phyloP scores from a whole-genome alignment of 495 filamentous ascomycete genomes.

The Haplographium delicatum region DNA sequence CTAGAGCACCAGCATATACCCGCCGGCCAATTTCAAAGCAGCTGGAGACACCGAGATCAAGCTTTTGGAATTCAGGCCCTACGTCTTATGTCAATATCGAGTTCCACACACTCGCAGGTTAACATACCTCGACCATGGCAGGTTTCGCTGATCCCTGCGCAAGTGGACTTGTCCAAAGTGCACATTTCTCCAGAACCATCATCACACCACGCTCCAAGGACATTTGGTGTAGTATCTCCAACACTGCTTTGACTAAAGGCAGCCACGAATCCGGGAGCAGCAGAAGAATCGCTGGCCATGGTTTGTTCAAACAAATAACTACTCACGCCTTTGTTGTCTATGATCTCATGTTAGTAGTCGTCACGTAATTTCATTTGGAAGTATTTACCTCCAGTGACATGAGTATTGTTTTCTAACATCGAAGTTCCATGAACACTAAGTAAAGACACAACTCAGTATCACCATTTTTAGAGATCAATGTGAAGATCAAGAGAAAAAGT shows the following conservation, averaged over 20 bases:
- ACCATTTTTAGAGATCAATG: too few relatives aligned
- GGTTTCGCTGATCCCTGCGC: constrained; percentile 59
- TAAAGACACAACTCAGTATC: too few relatives aligned
- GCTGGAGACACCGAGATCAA: constrained; percentile 65
- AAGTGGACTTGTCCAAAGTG: constrained; percentile 69
- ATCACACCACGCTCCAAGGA: constrained; percentile 76
- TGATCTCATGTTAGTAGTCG: background rate
- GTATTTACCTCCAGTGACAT: constrained; percentile 58
- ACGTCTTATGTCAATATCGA: too few relatives aligned
- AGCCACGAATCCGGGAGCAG: constrained; percentile 65
- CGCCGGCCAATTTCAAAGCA: constrained; percentile 69
- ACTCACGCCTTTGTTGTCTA: constrained; percentile 91
- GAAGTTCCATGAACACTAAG: constrained; percentile 64
- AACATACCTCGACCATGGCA: constrained; percentile 89
- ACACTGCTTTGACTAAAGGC: constrained; percentile 94
- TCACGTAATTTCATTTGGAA: background rate
- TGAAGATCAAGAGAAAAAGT: background rate
- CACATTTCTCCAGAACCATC: constrained; percentile 64
- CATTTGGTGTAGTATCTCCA: constrained; percentile 87
- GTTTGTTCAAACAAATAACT: constrained; percentile 78
- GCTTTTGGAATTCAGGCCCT: constrained; percentile 67
- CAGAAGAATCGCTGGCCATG: constrained; percentile 40
- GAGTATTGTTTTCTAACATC: constrained; percentile 86
- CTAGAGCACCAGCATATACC: constrained; percentile 59
- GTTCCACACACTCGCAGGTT: too few relatives aligned